A percentile compares a stretch with the other conserved stretches of the same genome.
phyloP scores from a whole-genome alignment of 2,329 filamentous ascomycete genomes.

The Phyllosticta paracitricarpa region DNA sequence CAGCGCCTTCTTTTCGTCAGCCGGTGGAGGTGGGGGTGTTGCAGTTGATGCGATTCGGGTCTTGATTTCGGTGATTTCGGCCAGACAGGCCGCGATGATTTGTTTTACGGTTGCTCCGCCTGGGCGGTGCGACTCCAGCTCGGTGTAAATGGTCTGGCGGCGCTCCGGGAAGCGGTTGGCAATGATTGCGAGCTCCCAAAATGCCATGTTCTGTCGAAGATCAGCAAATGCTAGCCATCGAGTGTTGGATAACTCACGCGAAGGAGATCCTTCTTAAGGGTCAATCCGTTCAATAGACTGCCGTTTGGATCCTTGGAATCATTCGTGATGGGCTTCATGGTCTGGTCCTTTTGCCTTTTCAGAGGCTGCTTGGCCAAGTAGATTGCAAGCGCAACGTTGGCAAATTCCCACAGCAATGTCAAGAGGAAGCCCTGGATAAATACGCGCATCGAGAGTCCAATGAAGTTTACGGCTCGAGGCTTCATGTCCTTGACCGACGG shows the following conservation, averaged over 20 bases:
- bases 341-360: conserved; percentile 51
- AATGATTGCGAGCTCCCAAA: conserved; percentile 83
- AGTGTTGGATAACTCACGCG: conserved; percentile 41
- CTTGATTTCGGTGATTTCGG: conserved; percentile 57
- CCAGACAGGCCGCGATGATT: conserved; percentile 59
- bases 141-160: conserved; percentile 71
- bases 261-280: conserved; percentile 68
- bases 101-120: conserved; percentile 76
- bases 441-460: conserved; percentile 14
- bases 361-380: conserved; percentile 72
- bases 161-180: conserved; percentile 64
- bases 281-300: conserved; percentile 74
- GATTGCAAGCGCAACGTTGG: conserved; percentile 68
- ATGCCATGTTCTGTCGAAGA: conserved; percentile 57
- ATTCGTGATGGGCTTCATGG: conserved; percentile 59
- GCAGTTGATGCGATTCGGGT: conserved; percentile 49
- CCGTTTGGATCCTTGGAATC: conserved; percentile 88
- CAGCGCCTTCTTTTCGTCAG: conserved; percentile 17
- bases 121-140: conserved; percentile 80
- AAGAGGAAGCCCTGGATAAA: conserved; percentile 53
- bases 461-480: conserved; percentile 2
- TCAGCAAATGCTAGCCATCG: background rate
- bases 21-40: conserved; percentile 19
- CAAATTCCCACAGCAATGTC: conserved; percentile 63
- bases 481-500: background rate